phyloP scores from a whole-genome alignment of 2,329 filamentous ascomycete genomes.

The Claviceps maximensis region DNA sequence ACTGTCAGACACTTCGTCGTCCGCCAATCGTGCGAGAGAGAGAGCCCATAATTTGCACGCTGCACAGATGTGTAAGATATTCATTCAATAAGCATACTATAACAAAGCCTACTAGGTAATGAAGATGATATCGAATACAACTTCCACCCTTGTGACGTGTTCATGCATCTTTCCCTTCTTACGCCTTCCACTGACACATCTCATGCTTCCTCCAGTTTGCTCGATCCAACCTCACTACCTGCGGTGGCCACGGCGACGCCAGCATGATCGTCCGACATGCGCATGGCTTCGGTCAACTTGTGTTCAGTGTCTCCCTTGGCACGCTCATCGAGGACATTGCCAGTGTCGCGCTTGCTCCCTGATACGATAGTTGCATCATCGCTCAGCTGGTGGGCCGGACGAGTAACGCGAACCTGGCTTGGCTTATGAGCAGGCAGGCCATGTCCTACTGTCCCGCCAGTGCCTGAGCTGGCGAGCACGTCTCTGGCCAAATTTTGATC shows the following conservation, averaged over 20 bases:
- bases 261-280: slow-evolving; percentile 1
- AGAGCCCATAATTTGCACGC: not conserved
- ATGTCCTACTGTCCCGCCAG: not conserved
- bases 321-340: slow-evolving; percentile 3
- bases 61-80: not conserved
- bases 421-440: slow-evolving; percentile 4
- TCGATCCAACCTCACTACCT: not conserved
- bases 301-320: not conserved
- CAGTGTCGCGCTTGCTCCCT: not conserved
- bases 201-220: not conserved
- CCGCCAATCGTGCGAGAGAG: too few relatives aligned
- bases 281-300: not conserved
- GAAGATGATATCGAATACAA: not conserved
- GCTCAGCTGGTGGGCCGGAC: slow-evolving; percentile 1
- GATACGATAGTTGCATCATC: slow-evolving; percentile 3
- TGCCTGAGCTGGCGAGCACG: not conserved
- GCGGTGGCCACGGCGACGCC: not conserved
- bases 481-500: slow-evolving; percentile 5
- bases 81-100: not conserved
- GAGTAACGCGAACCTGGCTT: not conserved
- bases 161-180: not conserved
- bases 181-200: not conserved
- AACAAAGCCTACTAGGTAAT: not conserved
- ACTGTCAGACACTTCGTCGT: too few relatives aligned
- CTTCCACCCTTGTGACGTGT: too few relatives aligned